Evolutionary conservation across 1,284 basidiomycete species (phyloP), one percentile per base, ranked within the genome.

Genomic region (Irpex sp.): DNA sequence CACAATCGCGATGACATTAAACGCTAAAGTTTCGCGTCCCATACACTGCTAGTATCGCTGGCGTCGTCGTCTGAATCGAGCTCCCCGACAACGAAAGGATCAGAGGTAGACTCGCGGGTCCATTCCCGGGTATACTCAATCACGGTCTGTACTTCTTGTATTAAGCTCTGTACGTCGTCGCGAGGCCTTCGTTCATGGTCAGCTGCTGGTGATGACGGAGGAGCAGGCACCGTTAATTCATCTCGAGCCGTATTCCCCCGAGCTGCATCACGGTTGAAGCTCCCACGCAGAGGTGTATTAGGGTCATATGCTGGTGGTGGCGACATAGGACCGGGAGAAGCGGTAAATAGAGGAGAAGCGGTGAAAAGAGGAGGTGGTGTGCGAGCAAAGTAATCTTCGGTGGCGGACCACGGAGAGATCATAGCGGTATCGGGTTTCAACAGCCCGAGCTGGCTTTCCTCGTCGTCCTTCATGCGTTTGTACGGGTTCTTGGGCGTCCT

Each of bases 321-420:
- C 4, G 69, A 66, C 13, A 26, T 57, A 9, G 66, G 68, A 35
- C 58, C 60, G 61, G 43, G 31, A 57, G 63, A 59, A 26, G 65
- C 33, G 53, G 54, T 26, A 59, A 61, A 57, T 15, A n/a, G 19
- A 26, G 26, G 26, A 26, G 26, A 26, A 26, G 26, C 2, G 26
- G 26, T 26, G 26, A 61, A 57, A 9, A n/a, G 19, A 33, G 46
- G 55, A 7, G 58, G 62, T 5, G 61, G 62, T 19, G 58, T 50
- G 17, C 39, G 49, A 5, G 62, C 65, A 60, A 66, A 69, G 26
- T 69, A 64, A 49, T 68, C 66, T 61, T 72, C 72, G 53, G 62
- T 61, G 3, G 69, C 67, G 1, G 70, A 73, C 71, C 70, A 73
- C 3, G 71, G 72, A 5, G 72, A 72, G 58, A 74, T 61, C 19